A percentile compares a stretch with the other conserved stretches of the same genome.
Conservation (phyloP, 495 filamentous ascomycete genomes). For the Xylaria cubensis region DNA sequence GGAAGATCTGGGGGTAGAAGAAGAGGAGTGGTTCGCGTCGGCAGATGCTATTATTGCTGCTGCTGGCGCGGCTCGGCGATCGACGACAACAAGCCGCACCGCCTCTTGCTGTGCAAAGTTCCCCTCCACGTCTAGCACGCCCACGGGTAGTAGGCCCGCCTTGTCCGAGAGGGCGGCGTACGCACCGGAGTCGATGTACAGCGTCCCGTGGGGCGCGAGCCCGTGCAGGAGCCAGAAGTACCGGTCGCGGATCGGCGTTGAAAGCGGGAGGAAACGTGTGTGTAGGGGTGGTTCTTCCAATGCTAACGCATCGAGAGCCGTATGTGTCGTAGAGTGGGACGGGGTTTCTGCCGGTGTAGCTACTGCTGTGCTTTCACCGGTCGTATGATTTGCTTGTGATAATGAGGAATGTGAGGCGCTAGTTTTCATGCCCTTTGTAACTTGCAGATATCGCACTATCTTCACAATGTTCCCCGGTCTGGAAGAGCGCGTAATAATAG, state of each 20-base stretch:
- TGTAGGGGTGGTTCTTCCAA: conserved; percentile 69
- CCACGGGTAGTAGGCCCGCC: conserved; percentile 89
- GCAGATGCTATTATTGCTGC: not conserved
- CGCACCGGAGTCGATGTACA: conserved; percentile 92
- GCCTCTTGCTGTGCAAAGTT: conserved; percentile 90
- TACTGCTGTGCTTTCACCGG: conserved; percentile 16
- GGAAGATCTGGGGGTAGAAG: conserved; percentile 11
- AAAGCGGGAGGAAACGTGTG: conserved; percentile 90
- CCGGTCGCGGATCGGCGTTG: conserved; percentile 84
- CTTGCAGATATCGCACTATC: conserved; percentile 84
- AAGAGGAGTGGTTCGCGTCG: not conserved
- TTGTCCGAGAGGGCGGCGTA: conserved; percentile 78
- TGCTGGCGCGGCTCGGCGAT: conserved; percentile 28
- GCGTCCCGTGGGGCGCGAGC: conserved; percentile 85
- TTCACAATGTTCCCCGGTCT: conserved; percentile 89
- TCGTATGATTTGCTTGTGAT: not conserved
- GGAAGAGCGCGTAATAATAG: conserved; percentile 89
- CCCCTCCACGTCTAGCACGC: conserved; percentile 88
- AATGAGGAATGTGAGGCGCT: conserved; percentile 28
- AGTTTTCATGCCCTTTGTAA: conserved; percentile 45
- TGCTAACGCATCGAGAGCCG: conserved; percentile 36
- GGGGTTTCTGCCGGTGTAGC: conserved; percentile 39
- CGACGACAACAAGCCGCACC: conserved; percentile 78
- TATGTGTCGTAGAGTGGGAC: conserved; percentile 44
- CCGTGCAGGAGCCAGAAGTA: conserved; percentile 98